phyloP scores from a whole-genome alignment of 73 alveolate genomes.

The Halteria grandinella region DNA sequence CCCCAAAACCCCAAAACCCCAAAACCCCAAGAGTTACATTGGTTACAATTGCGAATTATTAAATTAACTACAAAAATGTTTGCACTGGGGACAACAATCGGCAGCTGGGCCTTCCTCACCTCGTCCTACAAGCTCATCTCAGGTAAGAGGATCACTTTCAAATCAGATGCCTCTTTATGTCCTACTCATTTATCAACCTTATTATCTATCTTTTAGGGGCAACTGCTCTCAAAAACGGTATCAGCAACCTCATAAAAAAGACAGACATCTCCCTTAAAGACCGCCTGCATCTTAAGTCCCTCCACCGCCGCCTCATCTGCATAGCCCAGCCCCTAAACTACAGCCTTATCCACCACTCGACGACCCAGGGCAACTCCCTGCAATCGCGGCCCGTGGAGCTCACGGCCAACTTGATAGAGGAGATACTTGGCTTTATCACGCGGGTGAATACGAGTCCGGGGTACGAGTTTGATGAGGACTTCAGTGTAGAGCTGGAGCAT shows the following conservation, averaged over 20 bases:
- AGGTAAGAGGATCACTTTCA: no score
- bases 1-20: no score
- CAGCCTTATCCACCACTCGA: slow-evolving; percentile 7
- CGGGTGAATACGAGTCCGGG: slow-evolving; percentile 25
- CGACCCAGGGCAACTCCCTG: slow-evolving; percentile 16
- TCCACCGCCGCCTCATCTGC: slow-evolving; percentile 35
- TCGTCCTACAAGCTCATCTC: slow-evolving; percentile 20
- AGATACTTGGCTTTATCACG: slow-evolving; percentile 15
- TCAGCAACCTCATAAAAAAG: background rate
- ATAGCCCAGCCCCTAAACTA: slow-evolving; percentile 48
- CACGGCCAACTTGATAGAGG: slow-evolving; percentile 18
- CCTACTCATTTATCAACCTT: no score
- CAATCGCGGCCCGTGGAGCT: slow-evolving; percentile 13
- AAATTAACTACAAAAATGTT: slow-evolving; percentile 23
- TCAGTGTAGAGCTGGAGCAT: slow-evolving; percentile 26
- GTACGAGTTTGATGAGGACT: slow-evolving; percentile 33
- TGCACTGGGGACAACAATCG: no score
- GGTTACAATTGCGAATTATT: background rate
- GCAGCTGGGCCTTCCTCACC: slow-evolving; percentile 54
- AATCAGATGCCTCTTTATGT: background rate
- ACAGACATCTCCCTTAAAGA: slow-evolving; percentile 8
- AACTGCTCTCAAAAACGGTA: background rate
- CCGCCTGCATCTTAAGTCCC: slow-evolving; percentile 20
- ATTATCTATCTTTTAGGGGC: no score
- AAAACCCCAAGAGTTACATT: background rate